These are phyloP conservation scores for Ettlia oleoabundans DNA, from an alignment of 139 green algal species.

Conservation along the genomic window DNA sequence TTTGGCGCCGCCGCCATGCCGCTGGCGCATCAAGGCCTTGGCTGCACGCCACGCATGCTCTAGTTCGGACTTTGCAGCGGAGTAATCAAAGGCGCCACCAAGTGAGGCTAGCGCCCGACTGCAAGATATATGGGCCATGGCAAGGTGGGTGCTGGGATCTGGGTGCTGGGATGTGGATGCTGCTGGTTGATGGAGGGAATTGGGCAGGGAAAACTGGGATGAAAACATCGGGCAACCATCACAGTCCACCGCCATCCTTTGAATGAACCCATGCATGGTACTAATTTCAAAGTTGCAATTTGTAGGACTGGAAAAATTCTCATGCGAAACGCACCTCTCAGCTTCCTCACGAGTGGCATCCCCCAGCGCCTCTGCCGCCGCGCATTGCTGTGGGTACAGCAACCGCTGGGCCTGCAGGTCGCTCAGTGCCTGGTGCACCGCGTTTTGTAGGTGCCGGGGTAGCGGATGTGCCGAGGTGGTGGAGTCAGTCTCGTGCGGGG, in stretches of 20 bases:
- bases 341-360: not conserved
- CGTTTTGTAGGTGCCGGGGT: slow-evolving; percentile 8
- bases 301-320: no score
- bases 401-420: slow-evolving; percentile 24
- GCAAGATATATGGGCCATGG: not conserved
- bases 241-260: no score
- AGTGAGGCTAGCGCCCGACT: not conserved
- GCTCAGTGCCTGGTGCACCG: slow-evolving; percentile 1
- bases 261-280: no score
- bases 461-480: not conserved
- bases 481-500: no score
- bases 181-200: no score
- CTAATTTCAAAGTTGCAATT: no score
- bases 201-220: not conserved
- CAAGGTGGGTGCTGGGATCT: not conserved
- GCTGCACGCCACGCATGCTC: not conserved
- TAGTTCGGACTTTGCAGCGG: not conserved
- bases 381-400: slow-evolving; percentile 28
- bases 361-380: not conserved
- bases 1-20: not conserved
- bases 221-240: no score
- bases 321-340: not conserved
- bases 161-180: no score
- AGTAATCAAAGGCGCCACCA: not conserved
- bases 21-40: not conserved